Base-by-base conservation (phyloP, 2,329 filamentous ascomycete genomes). In the Paraphoma sp. region DNA sequence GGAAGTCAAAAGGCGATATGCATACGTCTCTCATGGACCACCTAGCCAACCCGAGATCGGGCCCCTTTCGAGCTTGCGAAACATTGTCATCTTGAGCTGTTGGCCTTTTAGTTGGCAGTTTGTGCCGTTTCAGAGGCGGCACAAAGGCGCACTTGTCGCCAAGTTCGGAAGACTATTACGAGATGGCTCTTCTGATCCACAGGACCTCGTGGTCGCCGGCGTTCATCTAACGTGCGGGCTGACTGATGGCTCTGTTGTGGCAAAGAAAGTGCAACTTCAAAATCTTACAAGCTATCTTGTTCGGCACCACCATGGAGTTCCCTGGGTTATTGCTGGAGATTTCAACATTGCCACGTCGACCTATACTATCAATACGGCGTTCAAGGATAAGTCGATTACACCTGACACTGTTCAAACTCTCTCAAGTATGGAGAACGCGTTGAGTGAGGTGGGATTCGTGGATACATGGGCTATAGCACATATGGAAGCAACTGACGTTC, bases 261-360 rank as follows among this genome's bases (percentile, higher is more conserved):
- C 81, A 0, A 89, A 88, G 70, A 83, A 81, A 59, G 72, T 76
- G 0, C 87, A 90, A 62, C 68, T 89, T 12, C 79, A 82, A 45
- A 78, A 73, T 17, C 67, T 90, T 1, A 65, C 84, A 1, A 69
- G 70, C 7, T 73, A 87, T 65, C 62, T 89, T 14, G 68, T 72
- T 0, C 62, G 59, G 1, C 63, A 73, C 0, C 82, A 85, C 45
- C 59, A 74, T 1, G 52, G 71, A 0, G 79, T 82, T 38, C 79
- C 84, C 4, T 86, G 83, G 78, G 76, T 89, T 4, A 63, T 90
- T 17, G 83, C 84, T 0, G 88, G 88, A 3, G 87, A 89, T 66
- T 87, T 89, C 69, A 90, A 90, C 63, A 76, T 89, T 23, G 78
- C 83, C 6, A 88, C 86, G 0, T 90, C 87, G 1, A 74, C 78